Evolutionary conservation across 1,139 yeast species (phyloP).

Genomic region (Geotrichum bryndzae): DNA sequence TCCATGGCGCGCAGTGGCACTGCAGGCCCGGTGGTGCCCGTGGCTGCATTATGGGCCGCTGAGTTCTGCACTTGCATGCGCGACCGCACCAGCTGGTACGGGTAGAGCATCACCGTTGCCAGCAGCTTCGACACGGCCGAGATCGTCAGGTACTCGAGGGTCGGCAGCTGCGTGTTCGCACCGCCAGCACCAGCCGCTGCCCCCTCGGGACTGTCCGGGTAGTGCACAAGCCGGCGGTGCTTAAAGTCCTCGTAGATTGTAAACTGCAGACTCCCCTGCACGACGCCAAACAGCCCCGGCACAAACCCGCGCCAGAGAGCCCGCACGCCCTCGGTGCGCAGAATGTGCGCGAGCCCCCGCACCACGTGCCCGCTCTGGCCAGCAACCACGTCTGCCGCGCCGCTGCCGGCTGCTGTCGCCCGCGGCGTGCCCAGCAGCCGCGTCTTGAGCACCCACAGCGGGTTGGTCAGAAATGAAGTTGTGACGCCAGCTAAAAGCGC

Average conservation of each 20-base stretch:
- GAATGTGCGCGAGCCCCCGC: background rate
- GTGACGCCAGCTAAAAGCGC: slow-evolving; percentile 66
- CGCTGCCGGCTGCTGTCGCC: background rate
- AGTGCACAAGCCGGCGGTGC: slow-evolving; percentile 43
- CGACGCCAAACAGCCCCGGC: slow-evolving; percentile 77
- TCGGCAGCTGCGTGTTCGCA: slow-evolving; percentile 35
- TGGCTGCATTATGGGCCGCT: background rate
- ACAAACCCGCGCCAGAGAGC: slow-evolving; percentile 80
- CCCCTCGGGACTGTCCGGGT: background rate
- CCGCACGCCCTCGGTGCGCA: slow-evolving; percentile 52
- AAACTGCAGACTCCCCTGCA: slow-evolving; percentile 85
- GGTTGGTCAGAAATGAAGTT: slow-evolving; percentile 77
- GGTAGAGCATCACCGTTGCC: slow-evolving; percentile 68
- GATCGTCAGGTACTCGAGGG: slow-evolving; percentile 54
- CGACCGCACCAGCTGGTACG: slow-evolving; percentile 76
- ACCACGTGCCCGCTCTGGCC: background rate
- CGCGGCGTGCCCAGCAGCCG: slow-evolving; percentile 34
- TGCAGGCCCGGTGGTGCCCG: background rate
- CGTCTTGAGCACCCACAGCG: slow-evolving; percentile 89
- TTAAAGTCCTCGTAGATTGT: slow-evolving; percentile 60
- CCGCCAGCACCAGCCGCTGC: background rate
- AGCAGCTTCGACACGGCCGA: slow-evolving; percentile 66
- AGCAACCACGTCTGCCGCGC: background rate
- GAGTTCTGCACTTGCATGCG: slow-evolving; percentile 52
- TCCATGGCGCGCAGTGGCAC: slow-evolving; percentile 5